Evolutionary conservation across 495 filamentous ascomycete genomes (phyloP).

Genomic region (Neurospora sp.): DNA sequence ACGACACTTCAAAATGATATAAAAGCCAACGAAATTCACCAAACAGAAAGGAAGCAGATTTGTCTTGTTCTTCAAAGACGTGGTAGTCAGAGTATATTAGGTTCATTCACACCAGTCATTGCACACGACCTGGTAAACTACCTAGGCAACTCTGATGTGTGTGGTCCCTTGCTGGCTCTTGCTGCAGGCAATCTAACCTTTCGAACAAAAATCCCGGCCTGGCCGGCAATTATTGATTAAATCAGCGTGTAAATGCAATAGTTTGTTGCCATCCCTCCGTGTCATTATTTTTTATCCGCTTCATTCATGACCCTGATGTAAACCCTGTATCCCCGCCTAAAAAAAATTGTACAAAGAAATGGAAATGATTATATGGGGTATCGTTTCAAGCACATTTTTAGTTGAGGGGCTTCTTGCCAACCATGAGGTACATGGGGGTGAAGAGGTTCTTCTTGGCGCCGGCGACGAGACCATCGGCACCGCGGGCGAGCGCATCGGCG

Average conservation of each 20-base stretch:
- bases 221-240: conserved; percentile 11
- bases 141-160: neutral
- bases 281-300: conserved; percentile 9
- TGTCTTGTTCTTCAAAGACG: neutral
- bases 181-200: neutral
- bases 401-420: conserved; percentile 73
- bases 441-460: conserved; percentile 90
- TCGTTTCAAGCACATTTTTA: conserved; percentile 7
- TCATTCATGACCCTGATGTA: conserved; percentile 9
- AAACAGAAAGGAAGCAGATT: neutral
- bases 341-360: conserved; percentile 8
- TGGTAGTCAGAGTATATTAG: neutral
- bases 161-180: neutral
- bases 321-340: conserved; percentile 8
- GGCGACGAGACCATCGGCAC: conserved; percentile 79
- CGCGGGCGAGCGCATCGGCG: conserved; percentile 74
- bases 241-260: conserved; percentile 5
- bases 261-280: neutral
- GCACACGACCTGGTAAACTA: neutral
- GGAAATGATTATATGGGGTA: neutral
- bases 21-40: neutral
- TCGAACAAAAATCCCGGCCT: neutral
- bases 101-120: neutral
- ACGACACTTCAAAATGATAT: neutral
- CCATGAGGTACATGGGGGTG: conserved; percentile 99